phyloP scores from a whole-genome alignment of 2,329 filamentous ascomycete genomes.

The Zasmidium cellare region DNA sequence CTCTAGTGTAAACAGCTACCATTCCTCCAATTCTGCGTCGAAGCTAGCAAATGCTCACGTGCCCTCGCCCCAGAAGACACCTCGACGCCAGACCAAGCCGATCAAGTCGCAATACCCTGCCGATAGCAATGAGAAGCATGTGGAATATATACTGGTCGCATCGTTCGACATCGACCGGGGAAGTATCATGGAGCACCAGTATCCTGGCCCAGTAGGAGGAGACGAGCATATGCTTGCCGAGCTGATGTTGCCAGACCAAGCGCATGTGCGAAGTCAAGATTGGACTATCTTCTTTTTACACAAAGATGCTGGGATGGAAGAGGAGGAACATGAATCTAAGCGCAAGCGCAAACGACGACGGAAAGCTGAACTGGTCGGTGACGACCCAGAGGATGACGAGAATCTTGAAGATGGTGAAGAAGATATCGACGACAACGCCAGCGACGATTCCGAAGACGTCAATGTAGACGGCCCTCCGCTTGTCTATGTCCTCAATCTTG shows the following conservation, averaged over 20 bases:
- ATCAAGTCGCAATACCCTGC: conserved; percentile 52
- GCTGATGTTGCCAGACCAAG: conserved; percentile 96
- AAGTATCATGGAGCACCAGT: conserved; percentile 98
- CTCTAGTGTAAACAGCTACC: conserved; percentile 30
- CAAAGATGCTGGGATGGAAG: conserved; percentile 85
- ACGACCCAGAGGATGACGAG: conserved; percentile 49
- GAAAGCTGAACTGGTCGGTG: conserved; percentile 41
- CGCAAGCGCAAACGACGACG: conserved; percentile 44
- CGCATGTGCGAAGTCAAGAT: conserved; percentile 90
- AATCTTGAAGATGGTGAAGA: conserved; percentile 51
- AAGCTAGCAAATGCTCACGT: conserved; percentile 2
- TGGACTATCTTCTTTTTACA: conserved; percentile 99
- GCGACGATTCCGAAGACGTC: conserved; percentile 52
- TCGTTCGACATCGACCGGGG: conserved; percentile 97
- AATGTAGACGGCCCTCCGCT: conserved; percentile 80
- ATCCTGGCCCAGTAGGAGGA: conserved; percentile 88
- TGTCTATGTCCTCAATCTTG: conserved; percentile 94
- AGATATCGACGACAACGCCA: conserved; percentile 51
- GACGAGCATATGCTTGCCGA: conserved; percentile 98
- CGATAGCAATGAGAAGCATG: conserved; percentile 72
- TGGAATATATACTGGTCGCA: conserved; percentile 96
- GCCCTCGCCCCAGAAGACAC: conserved; percentile 11
- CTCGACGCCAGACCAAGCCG: conserved; percentile 19
- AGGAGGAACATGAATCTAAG: conserved; percentile 66
- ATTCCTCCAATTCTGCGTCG: conserved; percentile 16